Evolutionary conservation across 805 yeast species (phyloP).

Genomic region (Barnettozyma sp.): DNA sequence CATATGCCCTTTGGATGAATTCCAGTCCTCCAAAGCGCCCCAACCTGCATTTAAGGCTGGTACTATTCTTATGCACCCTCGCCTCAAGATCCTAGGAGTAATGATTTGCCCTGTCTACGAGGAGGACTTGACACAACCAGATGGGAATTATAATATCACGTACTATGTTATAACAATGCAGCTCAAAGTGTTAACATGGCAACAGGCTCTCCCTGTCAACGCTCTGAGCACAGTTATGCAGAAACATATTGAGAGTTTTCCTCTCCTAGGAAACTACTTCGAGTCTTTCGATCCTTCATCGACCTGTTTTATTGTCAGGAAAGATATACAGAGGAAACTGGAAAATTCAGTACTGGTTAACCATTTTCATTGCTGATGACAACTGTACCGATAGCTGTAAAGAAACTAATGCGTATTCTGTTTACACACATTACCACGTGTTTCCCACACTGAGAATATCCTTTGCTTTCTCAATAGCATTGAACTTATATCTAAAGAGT

Average conservation of each 20-base stretch:
- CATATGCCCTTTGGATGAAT: not conserved
- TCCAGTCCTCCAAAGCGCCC: not conserved
- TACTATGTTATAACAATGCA: constrained; percentile 5
- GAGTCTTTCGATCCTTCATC: constrained; percentile 1
- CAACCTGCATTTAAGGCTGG: not conserved
- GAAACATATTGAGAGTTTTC: not conserved
- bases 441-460: constrained; percentile 23
- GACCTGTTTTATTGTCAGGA: not conserved
- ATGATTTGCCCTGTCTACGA: constrained; percentile 5
- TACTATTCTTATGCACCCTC: constrained; percentile 2
- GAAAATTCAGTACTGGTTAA: not conserved
- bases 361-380: constrained; percentile 1
- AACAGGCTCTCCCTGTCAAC: not conserved
- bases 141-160: not conserved
- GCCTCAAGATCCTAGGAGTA: constrained; percentile 5
- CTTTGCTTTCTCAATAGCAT: constrained; percentile 44
- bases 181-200: not conserved
- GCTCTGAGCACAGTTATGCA: not conserved
- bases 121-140: not conserved
- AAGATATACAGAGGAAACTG: not conserved
- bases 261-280: constrained; percentile 8
- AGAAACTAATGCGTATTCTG: too few relatives aligned
- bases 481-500: constrained; percentile 40
- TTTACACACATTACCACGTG: not conserved
- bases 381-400: too few relatives aligned